Base-by-base conservation (phyloP, 1,139 yeast genomes). In the Lodderomyces beijingensis region DNA sequence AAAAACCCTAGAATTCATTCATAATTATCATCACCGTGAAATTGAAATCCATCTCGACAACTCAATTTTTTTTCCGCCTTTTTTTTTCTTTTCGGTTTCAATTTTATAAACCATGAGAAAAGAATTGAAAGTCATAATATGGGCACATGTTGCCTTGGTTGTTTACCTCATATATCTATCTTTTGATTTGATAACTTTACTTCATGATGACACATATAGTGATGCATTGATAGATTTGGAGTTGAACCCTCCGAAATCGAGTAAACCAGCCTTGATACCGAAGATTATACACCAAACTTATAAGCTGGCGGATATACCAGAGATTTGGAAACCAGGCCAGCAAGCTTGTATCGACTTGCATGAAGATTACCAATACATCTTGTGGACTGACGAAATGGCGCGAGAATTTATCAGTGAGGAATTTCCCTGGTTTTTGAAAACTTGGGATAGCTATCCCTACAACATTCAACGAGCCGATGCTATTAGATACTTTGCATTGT, bases 271-370 rank as follows among this genome's bases (percentile, higher is more conserved):
- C 38, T 51, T 79, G 30, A 85, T 88, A 31, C 97, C 97, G 25
- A 85, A 83, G 51, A 87, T 88, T 53, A 87, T 88, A 37, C 97
- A 88, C 54, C 97, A 88, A 58, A 88, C 96, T 11, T 88, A 88
- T 60, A 88, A 86, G 56, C 81, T 84, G 17, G 72, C 63, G 14
- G 72, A 77, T 16, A 74, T 88, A 17, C 97, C 96, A 2, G 86
- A 77, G 30, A 65, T 74, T 36, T 88, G 97, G 97, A 62, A 63
- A 44, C 71, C 71, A 2, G 88, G 95, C 16, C 95, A 85, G 53
- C 71, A 77, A 50, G 74, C 76, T 15, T 86, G 95, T 55, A 70
- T 76, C 33, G 82, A 80, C 41, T 59, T 81, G 38, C 94, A 89
- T 55, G 91, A 91, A 2, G 95, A 87, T 55, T 88, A 85, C 57